Evolutionary conservation across 805 yeast genomes (phyloP), one percentile per base, ranked within the genome.

Genomic region (Danielia reshetovae): DNA sequence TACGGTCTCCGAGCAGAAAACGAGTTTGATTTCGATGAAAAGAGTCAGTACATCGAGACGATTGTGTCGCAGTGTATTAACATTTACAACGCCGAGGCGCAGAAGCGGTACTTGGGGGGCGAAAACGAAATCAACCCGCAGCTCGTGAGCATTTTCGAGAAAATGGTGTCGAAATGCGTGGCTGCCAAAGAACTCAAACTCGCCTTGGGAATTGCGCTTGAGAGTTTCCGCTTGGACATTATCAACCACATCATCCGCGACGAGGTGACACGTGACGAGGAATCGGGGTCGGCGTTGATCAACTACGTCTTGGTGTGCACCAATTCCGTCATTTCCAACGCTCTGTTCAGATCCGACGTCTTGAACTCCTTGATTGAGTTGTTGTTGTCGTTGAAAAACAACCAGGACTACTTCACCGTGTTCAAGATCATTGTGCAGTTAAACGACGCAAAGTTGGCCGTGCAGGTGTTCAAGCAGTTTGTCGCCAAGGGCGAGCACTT

Each of bases 61-160:
- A 85, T 93, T 50, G 93, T 93, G 18, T 85, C 96, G 17, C 86
- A 89, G 57, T 87, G 97, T 60, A 85, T 93, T 59, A 87, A 84
- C 53, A 76, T 77, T 45, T 93, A 93, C 60, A 84, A 84, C 43
- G 61, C 68, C 27, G 68, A 74, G 42, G 75, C 94, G 2, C 84
- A 79, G 50, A 55, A 61, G 57, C 45, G 56, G 45, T 52, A 52
- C 44, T 40, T 35, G 3, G 62, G 55, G 30, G 40, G 43, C 5
- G 33, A 46, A 2, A 27, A 23, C 12, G 54, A 52, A 3, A 75
- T 79, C 34, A 88, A 86, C 49, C 58, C 74, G 4, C 80, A 78
- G 48, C 74, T 93, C 46, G 65, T 73, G 13, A 61, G 63, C 6
- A 79, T 93, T 32, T 90, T 89, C 48, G 96, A 88, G 55, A 77